Evolutionary conservation across 306 rosid species (phyloP).

Genomic region (Prunus armeniaca): DNA sequence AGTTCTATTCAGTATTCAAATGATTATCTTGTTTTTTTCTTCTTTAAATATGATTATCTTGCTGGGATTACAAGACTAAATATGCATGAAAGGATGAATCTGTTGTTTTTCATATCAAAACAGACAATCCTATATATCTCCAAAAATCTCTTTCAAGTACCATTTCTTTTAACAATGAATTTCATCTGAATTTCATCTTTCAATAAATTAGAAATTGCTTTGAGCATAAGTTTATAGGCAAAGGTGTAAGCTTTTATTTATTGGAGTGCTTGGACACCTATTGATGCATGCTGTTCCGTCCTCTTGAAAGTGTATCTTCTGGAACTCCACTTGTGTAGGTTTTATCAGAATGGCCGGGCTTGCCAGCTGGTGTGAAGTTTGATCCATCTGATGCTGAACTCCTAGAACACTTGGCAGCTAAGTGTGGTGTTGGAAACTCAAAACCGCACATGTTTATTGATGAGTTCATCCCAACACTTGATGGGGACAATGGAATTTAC

Average conservation of each 20-base stretch:
- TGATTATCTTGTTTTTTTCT: not conserved
- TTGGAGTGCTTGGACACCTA: not conserved
- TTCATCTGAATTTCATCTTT: not conserved
- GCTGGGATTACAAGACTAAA: not conserved
- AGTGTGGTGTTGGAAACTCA: constrained; percentile 57
- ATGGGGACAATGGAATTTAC: constrained; percentile 67
- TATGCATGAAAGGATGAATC: not conserved
- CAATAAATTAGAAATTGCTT: not conserved
- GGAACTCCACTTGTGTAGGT: constrained; percentile 44
- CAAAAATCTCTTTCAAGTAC: not conserved
- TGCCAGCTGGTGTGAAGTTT: constrained; percentile 89
- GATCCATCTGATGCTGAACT: constrained; percentile 82
- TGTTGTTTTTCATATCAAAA: constrained; percentile 3
- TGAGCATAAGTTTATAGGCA: not conserved
- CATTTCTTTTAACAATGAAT: not conserved
- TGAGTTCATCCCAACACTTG: constrained; percentile 83
- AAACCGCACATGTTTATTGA: constrained; percentile 57
- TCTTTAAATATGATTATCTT: no score
- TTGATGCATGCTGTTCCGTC: not conserved
- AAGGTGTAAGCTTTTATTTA: not conserved
- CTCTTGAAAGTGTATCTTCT: not conserved
- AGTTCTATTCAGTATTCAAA: constrained; percentile 15
- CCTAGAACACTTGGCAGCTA: constrained; percentile 71
- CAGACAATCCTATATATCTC: not conserved
- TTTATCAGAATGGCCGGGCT: constrained; percentile 82